Evolutionary conservation across 2,329 filamentous ascomycete species (phyloP).

Genomic region (Talaromyces sp.): DNA sequence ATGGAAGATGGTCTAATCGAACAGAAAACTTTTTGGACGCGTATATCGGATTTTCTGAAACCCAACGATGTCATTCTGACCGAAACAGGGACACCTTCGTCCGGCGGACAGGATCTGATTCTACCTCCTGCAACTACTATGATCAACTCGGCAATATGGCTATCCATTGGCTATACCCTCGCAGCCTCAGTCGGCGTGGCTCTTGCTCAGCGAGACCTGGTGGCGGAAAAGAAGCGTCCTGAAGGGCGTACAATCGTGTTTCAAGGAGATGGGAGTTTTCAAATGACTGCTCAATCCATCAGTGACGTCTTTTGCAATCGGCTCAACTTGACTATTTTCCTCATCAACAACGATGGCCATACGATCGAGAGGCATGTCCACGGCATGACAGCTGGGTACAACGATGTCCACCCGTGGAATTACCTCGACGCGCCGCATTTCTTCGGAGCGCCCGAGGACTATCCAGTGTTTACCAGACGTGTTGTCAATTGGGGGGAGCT

Average conservation of each 20-base stretch:
- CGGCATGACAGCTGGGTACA: conserved; percentile 73
- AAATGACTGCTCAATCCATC: conserved; percentile 78
- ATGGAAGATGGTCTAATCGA: not conserved
- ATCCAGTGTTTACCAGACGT: conserved; percentile 4
- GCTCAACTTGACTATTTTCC: not conserved
- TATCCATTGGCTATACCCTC: conserved; percentile 62
- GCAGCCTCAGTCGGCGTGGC: conserved; percentile 65
- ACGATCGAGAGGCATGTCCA: conserved; percentile 89
- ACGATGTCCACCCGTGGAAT: conserved; percentile 73
- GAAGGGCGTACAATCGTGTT: conserved; percentile 67
- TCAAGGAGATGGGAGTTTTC: conserved; percentile 83
- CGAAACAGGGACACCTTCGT: not conserved
- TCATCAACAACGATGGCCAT: conserved; percentile 65
- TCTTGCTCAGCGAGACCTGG: conserved; percentile 63
- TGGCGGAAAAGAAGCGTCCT: not conserved
- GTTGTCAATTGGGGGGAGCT: not conserved
- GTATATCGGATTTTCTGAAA: not conserved
- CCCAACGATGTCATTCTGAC: not conserved
- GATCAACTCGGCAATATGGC: conserved; percentile 73
- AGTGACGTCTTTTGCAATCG: conserved; percentile 33
- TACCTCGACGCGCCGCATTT: conserved; percentile 63
- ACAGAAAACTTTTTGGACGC: not conserved
- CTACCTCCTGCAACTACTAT: conserved; percentile 49
- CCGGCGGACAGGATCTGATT: not conserved
- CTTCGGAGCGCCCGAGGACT: conserved; percentile 49